These are phyloP conservation scores for Pseudonectria buxi DNA, from an alignment of 2,329 filamentous ascomycete species.

Conservation along the genomic window DNA sequence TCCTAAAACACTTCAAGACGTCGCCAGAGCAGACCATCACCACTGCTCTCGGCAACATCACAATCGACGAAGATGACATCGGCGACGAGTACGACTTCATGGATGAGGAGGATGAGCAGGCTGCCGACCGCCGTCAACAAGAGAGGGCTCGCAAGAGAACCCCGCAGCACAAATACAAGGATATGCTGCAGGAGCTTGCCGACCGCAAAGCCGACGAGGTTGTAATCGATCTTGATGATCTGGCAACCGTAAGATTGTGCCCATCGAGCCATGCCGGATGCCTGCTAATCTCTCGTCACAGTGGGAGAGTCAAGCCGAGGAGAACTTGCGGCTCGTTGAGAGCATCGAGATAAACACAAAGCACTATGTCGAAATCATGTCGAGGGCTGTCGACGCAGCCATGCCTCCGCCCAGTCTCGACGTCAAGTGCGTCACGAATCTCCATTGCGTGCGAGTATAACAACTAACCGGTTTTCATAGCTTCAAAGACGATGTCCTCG, in stretches of 20 bases:
- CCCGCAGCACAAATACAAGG: conserved; percentile 80
- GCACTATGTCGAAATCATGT: conserved; percentile 90
- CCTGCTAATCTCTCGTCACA: conserved; percentile 29
- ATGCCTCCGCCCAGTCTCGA: conserved; percentile 75
- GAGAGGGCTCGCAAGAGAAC: conserved; percentile 42
- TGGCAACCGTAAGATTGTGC: conserved; percentile 56
- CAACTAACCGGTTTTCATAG: conserved; percentile 34
- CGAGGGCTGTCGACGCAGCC: conserved; percentile 77
- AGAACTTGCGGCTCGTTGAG: conserved; percentile 66
- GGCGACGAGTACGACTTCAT: conserved; percentile 92
- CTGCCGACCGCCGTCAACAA: conserved; percentile 42
- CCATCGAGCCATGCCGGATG: neutral
- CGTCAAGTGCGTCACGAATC: conserved; percentile 52
- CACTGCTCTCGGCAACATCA: conserved; percentile 75
- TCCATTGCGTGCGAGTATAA: conserved; percentile 2
- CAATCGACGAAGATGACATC: conserved; percentile 78
- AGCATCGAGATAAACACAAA: conserved; percentile 88
- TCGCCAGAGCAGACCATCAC: conserved; percentile 64
- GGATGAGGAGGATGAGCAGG: conserved; percentile 68
- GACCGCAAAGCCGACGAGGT: conserved; percentile 73
- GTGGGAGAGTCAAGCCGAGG: conserved; percentile 66
- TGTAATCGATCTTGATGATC: conserved; percentile 81
- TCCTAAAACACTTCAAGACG: conserved; percentile 82
- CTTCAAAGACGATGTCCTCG: conserved; percentile 95
- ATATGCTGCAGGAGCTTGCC: conserved; percentile 78